phyloP scores from a whole-genome alignment of 805 yeast genomes.

The Jamesozyma spencerorum region DNA sequence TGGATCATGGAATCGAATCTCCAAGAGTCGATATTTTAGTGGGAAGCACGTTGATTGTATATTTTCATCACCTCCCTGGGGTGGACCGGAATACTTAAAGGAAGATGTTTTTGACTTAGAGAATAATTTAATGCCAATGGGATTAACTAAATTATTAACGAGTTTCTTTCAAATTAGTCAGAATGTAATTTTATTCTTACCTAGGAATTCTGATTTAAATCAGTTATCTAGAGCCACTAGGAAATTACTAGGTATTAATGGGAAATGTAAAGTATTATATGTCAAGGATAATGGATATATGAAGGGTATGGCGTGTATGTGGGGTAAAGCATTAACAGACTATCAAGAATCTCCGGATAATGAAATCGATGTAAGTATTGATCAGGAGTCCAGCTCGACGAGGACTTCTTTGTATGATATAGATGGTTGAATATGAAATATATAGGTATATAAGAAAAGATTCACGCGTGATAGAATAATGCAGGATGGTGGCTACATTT shows the following conservation, averaged over 20 bases:
- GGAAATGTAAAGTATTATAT: conserved; percentile 39
- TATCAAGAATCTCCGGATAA: conserved; percentile 5
- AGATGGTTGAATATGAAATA: conserved; percentile 3
- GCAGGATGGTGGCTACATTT: not conserved
- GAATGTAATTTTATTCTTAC: conserved; percentile 53
- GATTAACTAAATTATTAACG: conserved; percentile 36
- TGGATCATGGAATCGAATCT: conserved; percentile 38
- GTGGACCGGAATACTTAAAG: conserved; percentile 55
- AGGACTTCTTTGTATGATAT: conserved; percentile 6
- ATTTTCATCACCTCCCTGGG: conserved; percentile 86
- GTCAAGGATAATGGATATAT: conserved; percentile 34
- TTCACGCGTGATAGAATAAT: not conserved
- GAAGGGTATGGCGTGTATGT: conserved; percentile 50
- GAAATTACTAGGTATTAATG: conserved; percentile 36
- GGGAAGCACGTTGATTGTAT: conserved; percentile 31
- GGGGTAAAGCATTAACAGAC: conserved; percentile 44
- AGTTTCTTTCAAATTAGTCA: conserved; percentile 35
- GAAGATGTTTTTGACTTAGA: conserved; percentile 39
- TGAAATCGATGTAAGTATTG: conserved; percentile 1
- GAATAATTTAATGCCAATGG: conserved; percentile 38
- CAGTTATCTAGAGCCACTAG: conserved; percentile 43
- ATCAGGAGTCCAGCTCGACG: too few relatives aligned
- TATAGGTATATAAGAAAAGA: too few relatives aligned
- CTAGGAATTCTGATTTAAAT: conserved; percentile 46
- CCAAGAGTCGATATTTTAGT: conserved; percentile 12